These are phyloP conservation scores for Medicago lupulina DNA, from an alignment of 306 rosid genomes.

Conservation along the genomic window DNA sequence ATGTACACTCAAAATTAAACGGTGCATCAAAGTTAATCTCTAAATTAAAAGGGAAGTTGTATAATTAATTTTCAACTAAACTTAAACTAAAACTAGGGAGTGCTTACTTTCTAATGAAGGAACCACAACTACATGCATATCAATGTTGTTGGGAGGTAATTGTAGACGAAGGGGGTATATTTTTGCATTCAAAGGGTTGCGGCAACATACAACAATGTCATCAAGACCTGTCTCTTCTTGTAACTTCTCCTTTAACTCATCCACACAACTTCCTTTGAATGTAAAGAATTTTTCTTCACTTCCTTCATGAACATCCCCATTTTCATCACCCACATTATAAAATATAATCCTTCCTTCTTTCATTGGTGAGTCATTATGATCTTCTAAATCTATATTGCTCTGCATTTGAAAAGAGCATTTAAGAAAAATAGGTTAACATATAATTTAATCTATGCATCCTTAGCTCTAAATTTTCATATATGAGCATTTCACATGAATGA, in stretches of 20 bases:
- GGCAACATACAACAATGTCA: slow-evolving; percentile 66
- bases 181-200: slow-evolving; percentile 69
- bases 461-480: background rate
- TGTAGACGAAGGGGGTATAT: slow-evolving; percentile 77
- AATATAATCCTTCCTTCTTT: slow-evolving; percentile 70
- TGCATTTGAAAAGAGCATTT: background rate
- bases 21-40: background rate
- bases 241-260: slow-evolving; percentile 60
- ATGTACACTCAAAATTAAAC: too few relatives aligned
- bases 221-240: slow-evolving; percentile 50
- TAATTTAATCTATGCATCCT: background rate
- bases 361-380: slow-evolving; percentile 17
- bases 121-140: slow-evolving; percentile 67
- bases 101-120: slow-evolving; percentile 40
- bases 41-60: background rate
- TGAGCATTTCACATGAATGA: background rate
- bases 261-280: slow-evolving; percentile 65
- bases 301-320: slow-evolving; percentile 47
- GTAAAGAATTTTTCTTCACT: slow-evolving; percentile 48
- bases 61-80: background rate
- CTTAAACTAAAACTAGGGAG: background rate
- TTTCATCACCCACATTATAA: slow-evolving; percentile 58
- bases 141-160: slow-evolving; percentile 83
- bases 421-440: background rate
- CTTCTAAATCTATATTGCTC: slow-evolving; percentile 5